Percentiles rank a stretch among this genome's conserved stretches.
Evolutionary conservation across 768 basidiomycete genomes (phyloP).

Genomic region (Serendipita vermifera): DNA sequence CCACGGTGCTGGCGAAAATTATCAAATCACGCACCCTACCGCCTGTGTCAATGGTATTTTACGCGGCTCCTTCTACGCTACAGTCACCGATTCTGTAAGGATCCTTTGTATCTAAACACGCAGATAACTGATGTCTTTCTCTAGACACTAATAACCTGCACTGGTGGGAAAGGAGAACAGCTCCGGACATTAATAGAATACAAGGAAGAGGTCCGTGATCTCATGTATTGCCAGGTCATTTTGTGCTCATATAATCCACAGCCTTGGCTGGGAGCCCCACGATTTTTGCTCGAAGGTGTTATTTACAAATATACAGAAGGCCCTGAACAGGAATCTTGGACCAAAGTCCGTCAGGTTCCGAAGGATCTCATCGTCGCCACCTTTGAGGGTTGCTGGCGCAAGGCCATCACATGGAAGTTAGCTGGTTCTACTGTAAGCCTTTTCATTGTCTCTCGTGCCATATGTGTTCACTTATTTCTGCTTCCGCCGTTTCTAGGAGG

Average conservation of each 20-base stretch:
- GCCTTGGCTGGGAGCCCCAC: constrained; percentile 86
- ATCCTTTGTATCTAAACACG: constrained; percentile 10
- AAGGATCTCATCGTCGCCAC: constrained; percentile 58
- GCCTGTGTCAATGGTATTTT: constrained; percentile 87
- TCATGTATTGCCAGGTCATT: neutral
- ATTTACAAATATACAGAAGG: constrained; percentile 68
- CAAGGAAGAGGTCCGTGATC: constrained; percentile 76
- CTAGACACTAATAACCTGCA: constrained; percentile 62
- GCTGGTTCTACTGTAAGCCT: constrained; percentile 30
- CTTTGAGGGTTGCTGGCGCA: constrained; percentile 83
- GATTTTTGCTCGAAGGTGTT: constrained; percentile 77
- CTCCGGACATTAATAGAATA: constrained; percentile 82
- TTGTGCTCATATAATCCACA: constrained; percentile 19
- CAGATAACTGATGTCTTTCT: neutral
- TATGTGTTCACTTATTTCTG: neutral
- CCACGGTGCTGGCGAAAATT: constrained; percentile 61
- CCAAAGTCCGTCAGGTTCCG: constrained; percentile 75
- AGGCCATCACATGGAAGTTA: constrained; percentile 66
- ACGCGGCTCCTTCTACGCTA: constrained; percentile 84
- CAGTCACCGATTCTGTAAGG: constrained; percentile 50
- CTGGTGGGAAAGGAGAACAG: constrained; percentile 45
- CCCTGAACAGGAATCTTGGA: constrained; percentile 24
- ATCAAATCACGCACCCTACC: constrained; percentile 80
- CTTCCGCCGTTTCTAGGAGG: constrained; percentile 38
- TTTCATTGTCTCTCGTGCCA: neutral